Evolutionary conservation across 2,329 filamentous ascomycete genomes (phyloP), one percentile per base, ranked within the genome.

Genomic region (Paracoccidioides lutzii): DNA sequence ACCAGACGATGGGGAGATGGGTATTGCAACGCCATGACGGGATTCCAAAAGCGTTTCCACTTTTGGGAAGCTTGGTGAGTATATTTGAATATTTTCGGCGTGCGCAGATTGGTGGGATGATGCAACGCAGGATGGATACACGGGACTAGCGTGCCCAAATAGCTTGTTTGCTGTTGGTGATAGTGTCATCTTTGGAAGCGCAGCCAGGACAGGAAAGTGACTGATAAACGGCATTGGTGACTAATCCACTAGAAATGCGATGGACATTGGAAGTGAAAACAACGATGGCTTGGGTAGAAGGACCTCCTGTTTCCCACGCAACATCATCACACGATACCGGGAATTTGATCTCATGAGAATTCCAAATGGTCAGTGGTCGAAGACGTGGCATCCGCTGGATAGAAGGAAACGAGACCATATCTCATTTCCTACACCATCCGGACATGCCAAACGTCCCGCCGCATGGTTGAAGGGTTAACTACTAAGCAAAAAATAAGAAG

Each of bases 341-440:
- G 41, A 88, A 68, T 35, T 76, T 75, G 52, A 88, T 76, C 61
- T 88, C 84, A 38, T 82, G 75, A 7, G 77, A 71, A 57, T 87
- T 81, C 44, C 80, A 46, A 80, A 75, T 12, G 84, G 78, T 8
- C 76, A 69, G n/a, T 73, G 71, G 66, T 89, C 88, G 76, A 88
- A 89, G 66, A 83, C 9, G 83, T 80, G 14, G 78, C 75, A 63
- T 88, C 85, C 38, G 79, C 74, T 15, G 87, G 70, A 64, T 82
- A 83, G 2, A 87, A 76, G 63, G 82, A 82, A 75, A 87, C 79
- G 15, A 83, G 69, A 43, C 85, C 77, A 35, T 80, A 79, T 44
- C 84, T 79, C 65, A 80, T 81, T 70, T 90, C 86, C 63, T 88
- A 85, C 58, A 84, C 81, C 38, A 87, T 73, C 85, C 85, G 89